Conservation (phyloP, 768 basidiomycete species). For the Wakefieldia striispora region DNA sequence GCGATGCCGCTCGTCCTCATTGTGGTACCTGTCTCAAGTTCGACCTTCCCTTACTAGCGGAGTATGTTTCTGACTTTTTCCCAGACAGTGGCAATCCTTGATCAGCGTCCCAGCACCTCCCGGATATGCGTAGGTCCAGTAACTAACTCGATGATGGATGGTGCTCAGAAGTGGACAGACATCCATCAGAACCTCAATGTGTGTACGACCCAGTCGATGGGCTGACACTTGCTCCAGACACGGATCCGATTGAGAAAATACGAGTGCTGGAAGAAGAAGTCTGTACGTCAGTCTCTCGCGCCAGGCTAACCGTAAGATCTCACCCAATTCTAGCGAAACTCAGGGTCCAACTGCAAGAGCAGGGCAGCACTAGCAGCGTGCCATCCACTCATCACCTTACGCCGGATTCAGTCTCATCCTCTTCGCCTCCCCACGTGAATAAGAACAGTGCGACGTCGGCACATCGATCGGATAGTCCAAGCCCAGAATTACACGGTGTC, state of each 20-base stretch:
- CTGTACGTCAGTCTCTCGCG: constrained; percentile 39
- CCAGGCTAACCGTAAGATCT: constrained; percentile 4
- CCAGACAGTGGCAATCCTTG: constrained; percentile 76
- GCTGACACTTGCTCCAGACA: constrained; percentile 69
- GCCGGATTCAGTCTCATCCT: constrained; percentile 24
- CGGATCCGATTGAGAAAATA: constrained; percentile 78
- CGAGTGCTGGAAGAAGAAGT: constrained; percentile 76
- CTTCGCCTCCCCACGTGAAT: constrained; percentile 2
- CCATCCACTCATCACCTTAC: constrained; percentile 20
- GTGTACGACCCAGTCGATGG: constrained; percentile 87
- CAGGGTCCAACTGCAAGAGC: constrained; percentile 59
- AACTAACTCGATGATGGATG: neutral
- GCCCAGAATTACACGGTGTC: constrained; percentile 46
- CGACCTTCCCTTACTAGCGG: constrained; percentile 26
- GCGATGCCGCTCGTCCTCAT: constrained; percentile 82
- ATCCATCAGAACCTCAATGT: constrained; percentile 84
- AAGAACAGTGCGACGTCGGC: constrained; percentile 2
- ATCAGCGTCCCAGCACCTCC: constrained; percentile 83
- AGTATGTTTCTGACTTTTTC: constrained; percentile 9
- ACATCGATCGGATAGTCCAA: constrained; percentile 46
- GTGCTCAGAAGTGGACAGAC: constrained; percentile 41
- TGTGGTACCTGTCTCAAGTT: constrained; percentile 84
- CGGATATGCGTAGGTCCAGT: constrained; percentile 68
- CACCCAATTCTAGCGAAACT: constrained; percentile 49
- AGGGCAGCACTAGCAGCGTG: constrained; percentile 38